A percentile compares a stretch with the other conserved stretches of the same genome.
Conservation (phyloP, 208 protist species). For the Wallacemonas sp. region DNA sequence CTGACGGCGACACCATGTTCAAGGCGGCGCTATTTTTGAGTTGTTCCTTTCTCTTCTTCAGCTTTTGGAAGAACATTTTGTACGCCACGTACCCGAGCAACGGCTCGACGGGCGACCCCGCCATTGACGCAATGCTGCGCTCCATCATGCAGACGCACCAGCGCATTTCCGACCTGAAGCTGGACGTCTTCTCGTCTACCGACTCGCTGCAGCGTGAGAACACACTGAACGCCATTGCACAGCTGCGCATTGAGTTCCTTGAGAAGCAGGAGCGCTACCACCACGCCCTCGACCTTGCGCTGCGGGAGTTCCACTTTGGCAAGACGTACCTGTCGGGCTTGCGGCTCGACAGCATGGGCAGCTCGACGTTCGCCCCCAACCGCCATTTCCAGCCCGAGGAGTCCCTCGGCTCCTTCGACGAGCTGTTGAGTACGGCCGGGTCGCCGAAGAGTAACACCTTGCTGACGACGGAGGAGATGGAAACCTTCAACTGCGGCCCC, state of each 20-base stretch:
- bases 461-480: conserved; percentile 71
- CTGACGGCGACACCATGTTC: conserved; percentile 49
- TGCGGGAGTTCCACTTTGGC: conserved; percentile 41
- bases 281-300: conserved; percentile 46
- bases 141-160: conserved; percentile 61
- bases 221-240: conserved; percentile 63
- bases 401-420: background rate
- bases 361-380: conserved; percentile 8
- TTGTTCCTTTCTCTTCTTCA: conserved; percentile 33
- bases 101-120: conserved; percentile 41
- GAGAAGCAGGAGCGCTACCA: conserved; percentile 73
- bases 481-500: conserved; percentile 75
- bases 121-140: conserved; percentile 53
- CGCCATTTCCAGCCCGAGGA: background rate
- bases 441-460: conserved; percentile 24
- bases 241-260: conserved; percentile 67
- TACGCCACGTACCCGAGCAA: conserved; percentile 25
- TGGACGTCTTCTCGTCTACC: conserved; percentile 43
- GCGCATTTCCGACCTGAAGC: conserved; percentile 59
- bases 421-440: background rate
- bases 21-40: conserved; percentile 21
- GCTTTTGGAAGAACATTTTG: conserved; percentile 60
- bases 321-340: conserved; percentile 2
- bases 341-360: conserved; percentile 9
- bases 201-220: conserved; percentile 50